Base-by-base conservation (phyloP, 1,139 yeast species). In the Eremothecium coryli region DNA sequence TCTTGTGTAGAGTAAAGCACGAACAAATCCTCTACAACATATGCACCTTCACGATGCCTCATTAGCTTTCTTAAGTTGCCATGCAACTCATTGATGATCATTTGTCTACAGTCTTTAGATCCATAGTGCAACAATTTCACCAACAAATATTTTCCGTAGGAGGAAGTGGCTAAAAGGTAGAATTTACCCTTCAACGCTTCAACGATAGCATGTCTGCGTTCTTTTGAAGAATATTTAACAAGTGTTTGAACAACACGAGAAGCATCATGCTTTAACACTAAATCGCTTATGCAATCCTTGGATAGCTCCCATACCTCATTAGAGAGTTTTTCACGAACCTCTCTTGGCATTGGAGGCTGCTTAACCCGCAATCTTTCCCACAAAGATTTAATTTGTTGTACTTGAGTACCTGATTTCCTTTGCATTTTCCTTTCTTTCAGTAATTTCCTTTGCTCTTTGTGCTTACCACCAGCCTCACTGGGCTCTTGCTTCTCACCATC, bases 41-140 rank as follows among this genome's bases (percentile, higher is more conserved):
- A 86, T n/a, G 97, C 97, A 62, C 97, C 98, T 68, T 90, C 97
- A 63, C 81, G 80, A 62, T 90, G 97, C 68, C 93, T 78, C 93
- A 90, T 86, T 45, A 90, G 69, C 60, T 85, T 88, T 58, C 96
- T 70, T 50, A 85, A 73, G 50, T 80, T 80, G 35, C 97, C 97
- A 54, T 86, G 95, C 43, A 90, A 69, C 61, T 85, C 96, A 53
- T 80, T 71, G 38, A 88, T 71, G 38, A 90, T 82, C 24, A 73
- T 52, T 37, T 75, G 78, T 49, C 95, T 72, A 2, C 88, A 75
- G 21, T 78, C 78, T 52, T 79, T 84, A 12, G 90, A 71, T 6
- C 97, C 98, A 60, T 90, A 90, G 61, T 88, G 96, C 50, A 90
- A 69, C 46, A 90, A 67, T 63, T 90, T 90, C 42, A 90, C 82